Evolutionary conservation across 495 filamentous ascomycete species (phyloP), one percentile per base, ranked within the genome.

Genomic region (Neurospora tetrasperma): DNA sequence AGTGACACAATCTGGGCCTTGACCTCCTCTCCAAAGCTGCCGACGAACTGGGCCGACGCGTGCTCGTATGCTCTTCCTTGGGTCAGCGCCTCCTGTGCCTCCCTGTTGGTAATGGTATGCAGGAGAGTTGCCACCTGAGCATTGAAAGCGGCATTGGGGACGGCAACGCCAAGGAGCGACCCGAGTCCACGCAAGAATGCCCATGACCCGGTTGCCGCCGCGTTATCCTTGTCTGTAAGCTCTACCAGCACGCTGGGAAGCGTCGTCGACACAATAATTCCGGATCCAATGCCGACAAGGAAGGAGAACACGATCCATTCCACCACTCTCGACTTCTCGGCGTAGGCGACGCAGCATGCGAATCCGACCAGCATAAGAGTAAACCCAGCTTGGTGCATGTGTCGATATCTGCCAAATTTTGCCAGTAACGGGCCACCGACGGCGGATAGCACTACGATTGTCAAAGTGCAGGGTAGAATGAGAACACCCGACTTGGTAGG

Each of bases 71-170:
- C 77, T 44, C 42, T 44, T 7, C 77, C 77, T 12, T 39, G 8
- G 5, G 42, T 70, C 20, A 78, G 69, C 48, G 71, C 38, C 31
- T 40, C 8, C 23, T 16, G 44, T 0, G 71, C 70, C 12, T 3
- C 35, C 8, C 5, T 9, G 59, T 73, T 38, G 7, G 10, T 11
- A 2, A 78, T 69, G 10, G 41, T 27, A 9, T 27, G 14, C 9
- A 75, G 35, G 12, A 69, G 23, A 18, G 41, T 20, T 8, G 73
- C 31, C 27, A 83, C 81, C 18, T 74, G 77, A 68, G 77, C 80
- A 78, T 88, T 88, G 81, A 89, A 89, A 0, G 86, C 81, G 0
- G 82, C 79, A 5, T 81, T 79, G 2, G 87, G 85, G 27, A 88
- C 77, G 5, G 84, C 76, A 1, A 85, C 79, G 0, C 85, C 86